These are phyloP conservation scores for Brasenia schreberi DNA, from an alignment of 164 flowering plant species.

Conservation along the genomic window DNA sequence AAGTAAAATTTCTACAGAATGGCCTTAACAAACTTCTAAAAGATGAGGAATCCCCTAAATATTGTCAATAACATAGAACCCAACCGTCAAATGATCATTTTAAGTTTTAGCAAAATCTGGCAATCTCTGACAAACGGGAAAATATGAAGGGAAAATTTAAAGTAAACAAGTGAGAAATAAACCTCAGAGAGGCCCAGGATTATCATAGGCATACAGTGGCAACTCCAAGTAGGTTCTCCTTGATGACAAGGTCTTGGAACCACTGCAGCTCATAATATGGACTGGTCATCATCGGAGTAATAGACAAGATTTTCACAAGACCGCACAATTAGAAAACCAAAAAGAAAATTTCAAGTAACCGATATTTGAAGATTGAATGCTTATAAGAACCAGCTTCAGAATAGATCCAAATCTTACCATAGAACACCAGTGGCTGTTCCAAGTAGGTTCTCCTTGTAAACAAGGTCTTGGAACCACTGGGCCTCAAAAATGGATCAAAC, in stretches of 20 bases:
- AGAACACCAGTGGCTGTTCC: conserved; percentile 6
- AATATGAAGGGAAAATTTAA: not conserved
- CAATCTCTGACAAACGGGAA: not conserved
- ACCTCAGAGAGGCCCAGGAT: not conserved
- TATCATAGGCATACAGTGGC: not conserved
- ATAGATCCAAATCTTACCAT: not conserved
- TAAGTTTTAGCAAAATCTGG: not conserved
- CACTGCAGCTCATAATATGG: conserved; percentile 5
- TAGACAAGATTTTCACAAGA: not conserved
- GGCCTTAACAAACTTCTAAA: too few relatives aligned
- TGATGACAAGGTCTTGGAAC: conserved; percentile 5
- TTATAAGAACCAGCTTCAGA: not conserved
- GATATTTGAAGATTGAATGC: not conserved
- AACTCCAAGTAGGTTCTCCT: conserved; percentile 5
- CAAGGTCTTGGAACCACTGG: conserved; percentile 17
- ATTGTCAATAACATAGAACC: too few relatives aligned
- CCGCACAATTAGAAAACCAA: not conserved
- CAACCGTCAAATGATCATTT: conserved; percentile 35
- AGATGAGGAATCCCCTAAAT: too few relatives aligned
- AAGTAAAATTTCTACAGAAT: too few relatives aligned
- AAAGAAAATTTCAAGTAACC: not conserved
- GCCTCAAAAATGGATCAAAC: conserved; percentile 11
- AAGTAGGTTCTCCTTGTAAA: conserved; percentile 31
- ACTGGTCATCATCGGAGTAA: not conserved
- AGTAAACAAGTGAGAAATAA: too few relatives aligned